phyloP scores from a whole-genome alignment of 2,329 filamentous ascomycete genomes.

The Calonectria crousiana region DNA sequence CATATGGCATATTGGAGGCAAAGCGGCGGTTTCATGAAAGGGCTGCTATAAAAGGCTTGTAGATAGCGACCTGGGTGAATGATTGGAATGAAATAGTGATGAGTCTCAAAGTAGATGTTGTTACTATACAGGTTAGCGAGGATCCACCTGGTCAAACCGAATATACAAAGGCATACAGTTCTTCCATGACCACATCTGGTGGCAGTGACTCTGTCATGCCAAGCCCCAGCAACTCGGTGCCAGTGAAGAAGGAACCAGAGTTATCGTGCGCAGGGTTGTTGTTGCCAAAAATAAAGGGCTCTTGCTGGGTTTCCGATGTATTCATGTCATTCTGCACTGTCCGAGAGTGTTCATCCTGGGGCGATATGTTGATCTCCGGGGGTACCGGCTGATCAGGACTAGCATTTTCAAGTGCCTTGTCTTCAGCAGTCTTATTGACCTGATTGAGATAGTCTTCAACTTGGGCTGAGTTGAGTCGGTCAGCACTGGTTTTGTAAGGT shows the following conservation, averaged over 20 bases:
- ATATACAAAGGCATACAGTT: conserved; percentile 71
- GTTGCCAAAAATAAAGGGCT: conserved; percentile 32
- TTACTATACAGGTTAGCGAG: conserved; percentile 62
- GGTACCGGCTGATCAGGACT: conserved; percentile 35
- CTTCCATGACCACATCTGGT: conserved; percentile 82
- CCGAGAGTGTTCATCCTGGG: conserved; percentile 11
- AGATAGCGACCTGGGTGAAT: conserved; percentile 83
- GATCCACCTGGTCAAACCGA: neutral
- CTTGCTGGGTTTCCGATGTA: conserved; percentile 17
- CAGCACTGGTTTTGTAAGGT: conserved; percentile 16
- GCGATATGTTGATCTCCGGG: conserved; percentile 25
- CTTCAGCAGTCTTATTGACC: conserved; percentile 58
- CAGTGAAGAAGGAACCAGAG: conserved; percentile 23
- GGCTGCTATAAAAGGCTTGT: conserved; percentile 77
- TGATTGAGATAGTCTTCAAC: conserved; percentile 84
- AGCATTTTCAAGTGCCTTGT: conserved; percentile 41
- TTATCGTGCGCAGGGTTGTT: conserved; percentile 25
- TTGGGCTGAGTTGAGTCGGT: conserved; percentile 67
- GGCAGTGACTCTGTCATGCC: conserved; percentile 87
- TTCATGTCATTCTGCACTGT: neutral
- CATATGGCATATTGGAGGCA: conserved; percentile 90
- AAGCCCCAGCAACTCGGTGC: conserved; percentile 73
- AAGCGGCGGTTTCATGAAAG: conserved; percentile 83
- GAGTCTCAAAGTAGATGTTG: conserved; percentile 79
- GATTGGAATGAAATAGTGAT: conserved; percentile 80